Conservation (phyloP, 768 basidiomycete species). For the Lactarius evosmus region DNA sequence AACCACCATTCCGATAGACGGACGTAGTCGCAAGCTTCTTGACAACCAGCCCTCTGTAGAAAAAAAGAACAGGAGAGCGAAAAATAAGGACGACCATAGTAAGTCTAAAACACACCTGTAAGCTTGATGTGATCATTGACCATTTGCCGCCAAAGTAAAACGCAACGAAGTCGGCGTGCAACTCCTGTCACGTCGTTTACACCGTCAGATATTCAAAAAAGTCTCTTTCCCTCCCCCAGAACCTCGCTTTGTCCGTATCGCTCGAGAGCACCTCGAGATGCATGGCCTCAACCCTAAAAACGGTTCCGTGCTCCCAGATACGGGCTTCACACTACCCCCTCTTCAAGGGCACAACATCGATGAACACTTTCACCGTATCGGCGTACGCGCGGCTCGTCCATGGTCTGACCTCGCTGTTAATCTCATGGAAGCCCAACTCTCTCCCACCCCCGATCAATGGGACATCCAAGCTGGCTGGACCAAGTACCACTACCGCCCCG, state of each 20-base stretch:
- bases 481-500: slow-evolving; percentile 64
- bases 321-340: slow-evolving; percentile 75
- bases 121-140: background rate
- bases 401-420: slow-evolving; percentile 67
- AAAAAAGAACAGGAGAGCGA: slow-evolving; percentile 7
- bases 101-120: background rate
- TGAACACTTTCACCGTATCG: slow-evolving; percentile 87
- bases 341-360: slow-evolving; percentile 79
- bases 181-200: slow-evolving; percentile 77
- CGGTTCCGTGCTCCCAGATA: slow-evolving; percentile 77
- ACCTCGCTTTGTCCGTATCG: slow-evolving; percentile 62
- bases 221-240: slow-evolving; percentile 61
- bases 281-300: slow-evolving; percentile 80
- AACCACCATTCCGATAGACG: slow-evolving; percentile 8
- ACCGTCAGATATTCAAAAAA: slow-evolving; percentile 78
- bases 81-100: slow-evolving; percentile 6
- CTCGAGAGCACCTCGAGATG: slow-evolving; percentile 72
- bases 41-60: slow-evolving; percentile 2
- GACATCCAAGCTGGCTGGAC: slow-evolving; percentile 81
- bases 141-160: slow-evolving; percentile 42
- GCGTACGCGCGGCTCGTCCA: slow-evolving; percentile 63
- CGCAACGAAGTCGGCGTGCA: slow-evolving; percentile 93
- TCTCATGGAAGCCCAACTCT: slow-evolving; percentile 52
- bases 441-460: slow-evolving; percentile 58
- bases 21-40: background rate